Evolutionary conservation across 768 basidiomycete species (phyloP).

Genomic region (Russula lepida): DNA sequence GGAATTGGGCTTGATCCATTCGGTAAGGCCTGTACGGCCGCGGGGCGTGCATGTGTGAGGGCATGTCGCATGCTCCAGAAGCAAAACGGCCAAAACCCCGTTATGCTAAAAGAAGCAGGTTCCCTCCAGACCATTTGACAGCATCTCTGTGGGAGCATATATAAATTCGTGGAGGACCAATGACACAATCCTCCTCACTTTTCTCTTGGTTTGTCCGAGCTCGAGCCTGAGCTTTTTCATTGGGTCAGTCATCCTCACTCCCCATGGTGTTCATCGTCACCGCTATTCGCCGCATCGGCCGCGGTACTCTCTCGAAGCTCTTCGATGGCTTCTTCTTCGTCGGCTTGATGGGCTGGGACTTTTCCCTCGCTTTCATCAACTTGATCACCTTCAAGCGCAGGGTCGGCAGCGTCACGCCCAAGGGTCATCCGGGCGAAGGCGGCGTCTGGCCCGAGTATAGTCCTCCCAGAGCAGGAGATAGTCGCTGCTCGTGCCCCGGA

Average conservation of each 20-base stretch:
- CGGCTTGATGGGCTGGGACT: constrained; percentile 43
- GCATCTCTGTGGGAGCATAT: not conserved
- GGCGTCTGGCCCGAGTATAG: constrained; percentile 65
- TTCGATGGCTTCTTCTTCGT: constrained; percentile 4
- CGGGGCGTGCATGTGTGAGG: no score
- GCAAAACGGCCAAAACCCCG: not conserved
- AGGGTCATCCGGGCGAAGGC: constrained; percentile 46
- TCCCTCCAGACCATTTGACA: constrained; percentile 6
- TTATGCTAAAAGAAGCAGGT: not conserved
- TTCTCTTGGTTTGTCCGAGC: not conserved
- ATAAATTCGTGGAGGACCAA: not conserved
- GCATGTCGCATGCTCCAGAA: not conserved
- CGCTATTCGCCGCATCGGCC: constrained; percentile 16
- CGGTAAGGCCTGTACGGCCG: no score
- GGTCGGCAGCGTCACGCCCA: constrained; percentile 47
- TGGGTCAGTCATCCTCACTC: not conserved
- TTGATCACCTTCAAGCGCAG: constrained; percentile 40
- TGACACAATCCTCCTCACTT: not conserved
- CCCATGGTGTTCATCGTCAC: constrained; percentile 9
- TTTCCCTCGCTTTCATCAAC: constrained; percentile 43
- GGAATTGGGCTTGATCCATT: no score
- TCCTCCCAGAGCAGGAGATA: constrained; percentile 52
- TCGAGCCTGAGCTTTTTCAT: no score
- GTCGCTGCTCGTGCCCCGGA: constrained; percentile 64
- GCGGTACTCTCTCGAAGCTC: not conserved